phyloP scores from a whole-genome alignment of 139 green algal genomes.

The Klebsormidium nitens region DNA sequence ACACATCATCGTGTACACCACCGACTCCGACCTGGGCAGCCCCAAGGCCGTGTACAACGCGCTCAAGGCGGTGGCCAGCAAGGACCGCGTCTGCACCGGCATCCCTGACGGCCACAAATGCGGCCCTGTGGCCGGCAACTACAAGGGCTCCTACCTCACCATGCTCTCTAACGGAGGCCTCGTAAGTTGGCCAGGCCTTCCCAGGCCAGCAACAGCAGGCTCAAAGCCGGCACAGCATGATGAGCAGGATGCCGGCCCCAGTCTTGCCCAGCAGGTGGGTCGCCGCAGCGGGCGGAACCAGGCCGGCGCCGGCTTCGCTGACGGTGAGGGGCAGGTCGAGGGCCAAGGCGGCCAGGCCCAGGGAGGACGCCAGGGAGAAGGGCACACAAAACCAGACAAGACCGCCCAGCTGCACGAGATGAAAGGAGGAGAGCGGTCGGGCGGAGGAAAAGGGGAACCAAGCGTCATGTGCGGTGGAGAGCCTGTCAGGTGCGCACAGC shows the following conservation, averaged over 20 bases:
- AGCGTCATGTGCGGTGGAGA: too few species aligned
- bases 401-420: too few species aligned
- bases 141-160: conserved; percentile 78
- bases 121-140: conserved; percentile 69
- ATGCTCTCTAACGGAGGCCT: conserved; percentile 80
- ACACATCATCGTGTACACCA: conserved; percentile 75
- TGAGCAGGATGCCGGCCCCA: conserved; percentile 70
- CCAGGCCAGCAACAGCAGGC: too few species aligned
- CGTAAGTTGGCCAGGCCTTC: too few species aligned
- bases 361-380: conserved; percentile 85
- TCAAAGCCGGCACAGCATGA: too few species aligned
- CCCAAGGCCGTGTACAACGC: conserved; percentile 64
- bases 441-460: too few species aligned
- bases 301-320: conserved; percentile 59
- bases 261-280: conserved; percentile 72
- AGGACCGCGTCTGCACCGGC: conserved; percentile 25
- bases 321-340: conserved; percentile 79
- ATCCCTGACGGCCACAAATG: conserved; percentile 32
- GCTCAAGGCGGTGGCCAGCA: conserved; percentile 41
- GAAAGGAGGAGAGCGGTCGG: too few species aligned
- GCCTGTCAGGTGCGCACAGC: too few species aligned
- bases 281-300: conserved; percentile 79
- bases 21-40: conserved; percentile 49
- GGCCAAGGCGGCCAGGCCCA: conserved; percentile 76
- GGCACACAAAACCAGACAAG: too few species aligned